Base-by-base conservation (phyloP, 441 rosid species). In the Bruguiera hainesii region DNA sequence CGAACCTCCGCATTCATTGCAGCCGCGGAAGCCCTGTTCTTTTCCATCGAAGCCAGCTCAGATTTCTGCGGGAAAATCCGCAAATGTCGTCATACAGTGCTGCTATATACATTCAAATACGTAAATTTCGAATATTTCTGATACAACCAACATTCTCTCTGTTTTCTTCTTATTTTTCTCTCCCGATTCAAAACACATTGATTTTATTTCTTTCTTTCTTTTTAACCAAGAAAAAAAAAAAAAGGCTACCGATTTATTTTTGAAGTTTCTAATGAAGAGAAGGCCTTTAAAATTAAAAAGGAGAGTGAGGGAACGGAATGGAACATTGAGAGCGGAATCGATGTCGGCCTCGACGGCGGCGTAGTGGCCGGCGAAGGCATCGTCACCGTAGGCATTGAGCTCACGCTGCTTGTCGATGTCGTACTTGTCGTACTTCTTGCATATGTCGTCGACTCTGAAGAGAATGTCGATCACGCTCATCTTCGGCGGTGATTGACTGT, bases 381-480 rank as follows among this genome's bases (percentile, higher is more conserved):
- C 98, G 58, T 88, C 96, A 18, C 95, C 97, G 78, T 86, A 72
- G 81, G 84, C 73, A 68, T 84, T 87, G 71, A 79, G 70, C 30
- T 89, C 91, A 28, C 84, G 82, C 79, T 87, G 95, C 82, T 86
- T 93, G 9, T 86, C 95, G 75, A 91, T 71, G 70, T 93, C 97
- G 78, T 91, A 89, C 75, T 82, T 87, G 71, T 93, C 96, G 74
- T 87, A 93, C 76, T 84, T 91, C 79, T 86, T 87, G 81, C 97
- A 93, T 79, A 93, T 93, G 80, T 88, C 74, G 76, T 93, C 97
- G 53, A 93, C 96, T 73, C 97, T 80, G 61, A 96, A 90, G 63
- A 91, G 75, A 61, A 93, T 77, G 71, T 93, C 96, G 78, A 91
- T 91, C 60, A 91, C 97, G 70, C 90, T 87, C 98, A 93, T 93